Evolutionary conservation across 2,329 filamentous ascomycete genomes (phyloP).

Genomic region (Cordyceps cicadae): DNA sequence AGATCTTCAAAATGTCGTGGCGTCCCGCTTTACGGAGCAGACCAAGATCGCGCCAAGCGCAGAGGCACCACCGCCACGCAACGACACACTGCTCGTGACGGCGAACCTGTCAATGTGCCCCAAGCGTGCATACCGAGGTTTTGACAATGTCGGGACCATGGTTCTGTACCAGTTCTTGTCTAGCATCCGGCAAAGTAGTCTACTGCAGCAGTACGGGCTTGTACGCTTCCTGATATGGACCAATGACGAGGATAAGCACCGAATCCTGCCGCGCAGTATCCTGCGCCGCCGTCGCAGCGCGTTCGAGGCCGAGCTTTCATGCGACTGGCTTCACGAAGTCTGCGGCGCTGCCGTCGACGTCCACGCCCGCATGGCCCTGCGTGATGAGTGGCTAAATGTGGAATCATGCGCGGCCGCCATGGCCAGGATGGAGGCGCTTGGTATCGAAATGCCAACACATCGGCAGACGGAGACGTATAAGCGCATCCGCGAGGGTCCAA

Average conservation of each 20-base stretch:
- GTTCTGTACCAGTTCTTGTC: conserved; percentile 54
- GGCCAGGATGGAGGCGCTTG: conserved; percentile 37
- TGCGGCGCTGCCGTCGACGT: conserved; percentile 32
- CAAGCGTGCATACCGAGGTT: conserved; percentile 39
- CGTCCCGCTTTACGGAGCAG: conserved; percentile 47
- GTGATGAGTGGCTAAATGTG: conserved; percentile 41
- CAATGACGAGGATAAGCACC: conserved; percentile 48
- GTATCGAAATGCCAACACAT: conserved; percentile 34
- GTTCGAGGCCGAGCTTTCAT: conserved; percentile 53
- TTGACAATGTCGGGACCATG: conserved; percentile 49
- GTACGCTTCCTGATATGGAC: conserved; percentile 74
- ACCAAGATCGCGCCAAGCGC: conserved; percentile 23
- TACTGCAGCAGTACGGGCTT: conserved; percentile 68
- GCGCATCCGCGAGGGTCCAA: conserved; percentile 17
- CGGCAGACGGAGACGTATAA: conserved; percentile 30
- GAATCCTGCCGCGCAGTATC: conserved; percentile 53
- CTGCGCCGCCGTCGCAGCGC: conserved; percentile 46
- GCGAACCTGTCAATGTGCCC: conserved; percentile 55
- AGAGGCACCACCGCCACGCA: conserved; percentile 40
- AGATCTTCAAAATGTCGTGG: conserved; percentile 48
- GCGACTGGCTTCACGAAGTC: conserved; percentile 52
- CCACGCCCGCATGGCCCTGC: conserved; percentile 24
- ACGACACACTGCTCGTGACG: conserved; percentile 66
- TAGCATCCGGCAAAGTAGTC: conserved; percentile 46
- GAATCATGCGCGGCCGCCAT: conserved; percentile 33